These are phyloP conservation scores for Collybia nuda DNA, from an alignment of 768 basidiomycete genomes.

Conservation along the genomic window DNA sequence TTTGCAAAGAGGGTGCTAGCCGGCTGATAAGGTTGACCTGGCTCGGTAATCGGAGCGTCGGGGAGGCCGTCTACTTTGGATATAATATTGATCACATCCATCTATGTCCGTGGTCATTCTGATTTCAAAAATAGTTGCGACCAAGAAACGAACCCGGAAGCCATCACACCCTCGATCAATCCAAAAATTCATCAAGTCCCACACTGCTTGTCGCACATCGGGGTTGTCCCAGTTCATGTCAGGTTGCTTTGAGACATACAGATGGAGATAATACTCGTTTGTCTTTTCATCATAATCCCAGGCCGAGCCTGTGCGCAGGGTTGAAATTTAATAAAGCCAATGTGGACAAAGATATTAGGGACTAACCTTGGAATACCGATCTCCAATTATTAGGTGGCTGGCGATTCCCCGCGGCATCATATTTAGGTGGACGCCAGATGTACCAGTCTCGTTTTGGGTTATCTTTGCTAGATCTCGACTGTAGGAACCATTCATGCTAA, in stretches of 20 bases:
- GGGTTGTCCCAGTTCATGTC: slow-evolving; percentile 80
- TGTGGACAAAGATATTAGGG: not conserved
- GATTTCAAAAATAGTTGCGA: not conserved
- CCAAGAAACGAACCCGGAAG: slow-evolving; percentile 52
- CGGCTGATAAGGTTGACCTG: slow-evolving; percentile 50
- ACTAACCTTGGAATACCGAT: slow-evolving; percentile 59
- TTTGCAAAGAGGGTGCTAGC: slow-evolving; percentile 56
- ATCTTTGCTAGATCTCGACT: slow-evolving; percentile 49
- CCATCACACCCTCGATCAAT: slow-evolving; percentile 74
- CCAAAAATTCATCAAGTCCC: slow-evolving; percentile 72
- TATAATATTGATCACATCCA: slow-evolving; percentile 72
- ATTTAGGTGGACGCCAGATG: slow-evolving; percentile 65
- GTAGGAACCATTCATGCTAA: slow-evolving; percentile 74
- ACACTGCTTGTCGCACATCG: slow-evolving; percentile 55
- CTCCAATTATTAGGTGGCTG: slow-evolving; percentile 76
- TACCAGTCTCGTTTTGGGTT: slow-evolving; percentile 76
- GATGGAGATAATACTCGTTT: slow-evolving; percentile 71
- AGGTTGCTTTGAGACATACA: slow-evolving; percentile 67
- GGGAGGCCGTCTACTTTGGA: slow-evolving; percentile 65
- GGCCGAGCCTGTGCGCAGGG: slow-evolving; percentile 47
- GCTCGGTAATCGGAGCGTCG: slow-evolving; percentile 60
- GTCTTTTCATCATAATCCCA: slow-evolving; percentile 71
- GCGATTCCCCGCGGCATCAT: slow-evolving; percentile 49
- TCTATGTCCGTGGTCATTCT: slow-evolving; percentile 29
- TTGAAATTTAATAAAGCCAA: not conserved